Base-by-base conservation (phyloP, 495 filamentous ascomycete species). In the Saxophila tyrrhenica region DNA sequence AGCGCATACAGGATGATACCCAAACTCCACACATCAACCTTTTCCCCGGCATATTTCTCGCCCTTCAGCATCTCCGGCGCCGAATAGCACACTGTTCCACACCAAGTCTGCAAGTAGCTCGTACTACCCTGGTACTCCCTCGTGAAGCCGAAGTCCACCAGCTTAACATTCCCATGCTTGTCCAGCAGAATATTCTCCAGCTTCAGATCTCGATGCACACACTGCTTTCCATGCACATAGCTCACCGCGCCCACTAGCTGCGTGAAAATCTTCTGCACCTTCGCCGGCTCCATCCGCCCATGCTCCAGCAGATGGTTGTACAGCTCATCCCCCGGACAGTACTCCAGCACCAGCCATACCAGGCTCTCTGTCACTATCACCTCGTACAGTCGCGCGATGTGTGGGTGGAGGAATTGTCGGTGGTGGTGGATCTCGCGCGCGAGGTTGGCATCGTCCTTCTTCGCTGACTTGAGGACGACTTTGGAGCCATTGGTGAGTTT, bases 401-500 rank as follows among this genome's bases (percentile, higher is more conserved):
- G 92, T 24, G 92, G 92, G 67, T 98, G 92, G 55, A 95, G 75
- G 68, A 98, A 95, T 72, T 98, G 92, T 60, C 92, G 85, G 67
- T 98, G 92, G 64, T 98, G 92, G 65, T 98, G 92, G 59, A 98
- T 97, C 66, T 98, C 92, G 54, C 92, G 85, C 38, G 90, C 89
- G 39, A 98, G 83, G 66, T 97, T 97, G 25, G 87, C 79, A 65
- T 98, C 92, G 61, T 91, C 85, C 70, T 95, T 96, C 65, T 89
- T 90, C 52, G 92, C 91, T 94, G 63, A 35, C 64, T 51, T 49
- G 29, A 56, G 35, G 32, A 42, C 52, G 74, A 95, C 92, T 81
- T 97, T 97, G 52, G 89, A 95, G 64, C 89, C 90, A 82, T 96
- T 96, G 60, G 87, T 97, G 69, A 98, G 87, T 67, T 95, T 96